Conservation (phyloP, 495 filamentous ascomycete species). For the Aspergillus ellipticus region DNA sequence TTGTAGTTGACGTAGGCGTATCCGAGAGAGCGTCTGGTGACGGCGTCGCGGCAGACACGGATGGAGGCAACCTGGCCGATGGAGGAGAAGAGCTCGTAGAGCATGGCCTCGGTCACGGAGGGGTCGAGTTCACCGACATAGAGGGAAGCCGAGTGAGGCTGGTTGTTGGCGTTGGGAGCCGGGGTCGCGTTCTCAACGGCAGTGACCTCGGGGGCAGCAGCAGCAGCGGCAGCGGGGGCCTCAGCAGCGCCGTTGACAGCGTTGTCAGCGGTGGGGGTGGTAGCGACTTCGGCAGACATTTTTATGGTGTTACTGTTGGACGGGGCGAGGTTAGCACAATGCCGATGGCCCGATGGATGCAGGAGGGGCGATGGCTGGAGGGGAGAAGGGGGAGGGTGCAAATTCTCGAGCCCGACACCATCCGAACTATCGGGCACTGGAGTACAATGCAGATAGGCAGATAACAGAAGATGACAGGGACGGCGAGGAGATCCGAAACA, state of each 20-base stretch:
- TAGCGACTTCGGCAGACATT: slow-evolving; percentile 47
- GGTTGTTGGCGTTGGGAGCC: slow-evolving; percentile 67
- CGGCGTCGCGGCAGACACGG: slow-evolving; percentile 98
- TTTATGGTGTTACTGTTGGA: slow-evolving; percentile 26
- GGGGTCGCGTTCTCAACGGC: slow-evolving; percentile 36
- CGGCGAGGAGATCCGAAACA: background rate
- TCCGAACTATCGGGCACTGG: background rate
- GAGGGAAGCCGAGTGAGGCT: slow-evolving; percentile 91
- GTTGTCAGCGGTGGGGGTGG: slow-evolving; percentile 38
- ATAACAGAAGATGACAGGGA: background rate
- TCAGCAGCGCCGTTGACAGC: slow-evolving; percentile 41
- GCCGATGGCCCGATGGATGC: background rate
- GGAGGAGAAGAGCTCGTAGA: slow-evolving; percentile 99
- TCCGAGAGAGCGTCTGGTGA: slow-evolving; percentile 96
- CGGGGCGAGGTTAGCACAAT: slow-evolving; percentile 3
- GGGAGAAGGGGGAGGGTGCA: background rate
- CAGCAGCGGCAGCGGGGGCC: slow-evolving; percentile 29
- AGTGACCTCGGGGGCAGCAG: slow-evolving; percentile 30
- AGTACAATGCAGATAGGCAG: background rate
- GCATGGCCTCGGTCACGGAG: slow-evolving; percentile 98
- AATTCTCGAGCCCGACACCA: background rate
- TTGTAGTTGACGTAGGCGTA: slow-evolving; percentile 99
- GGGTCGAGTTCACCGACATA: slow-evolving; percentile 98
- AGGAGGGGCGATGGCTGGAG: background rate
- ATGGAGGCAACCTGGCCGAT: slow-evolving; percentile 99